These are phyloP conservation scores for Saprolegnia parasitica DNA, from an alignment of 352 stramenopile species.

Conservation along the genomic window DNA sequence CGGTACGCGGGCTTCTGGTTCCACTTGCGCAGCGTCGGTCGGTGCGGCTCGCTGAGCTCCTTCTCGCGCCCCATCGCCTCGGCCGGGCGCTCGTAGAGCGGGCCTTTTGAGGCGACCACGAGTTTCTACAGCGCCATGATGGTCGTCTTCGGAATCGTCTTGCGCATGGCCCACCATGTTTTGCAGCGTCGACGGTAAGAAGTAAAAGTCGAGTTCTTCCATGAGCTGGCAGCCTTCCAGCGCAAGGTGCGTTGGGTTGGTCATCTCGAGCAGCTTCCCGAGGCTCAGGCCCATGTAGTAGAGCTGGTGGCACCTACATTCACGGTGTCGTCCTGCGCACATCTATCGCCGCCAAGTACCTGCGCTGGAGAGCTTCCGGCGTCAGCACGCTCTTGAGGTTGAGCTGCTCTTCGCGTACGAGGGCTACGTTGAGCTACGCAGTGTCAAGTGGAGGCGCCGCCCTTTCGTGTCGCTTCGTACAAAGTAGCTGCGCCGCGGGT, in stretches of 20 bases:
- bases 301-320: constrained; percentile 41
- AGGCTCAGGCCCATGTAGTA: constrained; percentile 77
- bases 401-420: constrained; percentile 62
- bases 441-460: no score
- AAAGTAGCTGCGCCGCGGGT: constrained; percentile 29
- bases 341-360: constrained; percentile 46
- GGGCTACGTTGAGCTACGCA: constrained; percentile 67
- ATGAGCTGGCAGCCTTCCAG: constrained; percentile 76
- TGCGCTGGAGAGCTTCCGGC: constrained; percentile 36
- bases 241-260: constrained; percentile 53
- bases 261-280: constrained; percentile 43
- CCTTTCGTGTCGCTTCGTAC: background rate
- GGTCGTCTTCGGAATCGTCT: no score
- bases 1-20: constrained; percentile 76
- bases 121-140: constrained; percentile 51
- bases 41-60: constrained; percentile 55
- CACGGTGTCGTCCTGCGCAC: constrained; percentile 34
- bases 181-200: constrained; percentile 65
- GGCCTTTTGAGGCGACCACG: constrained; percentile 69
- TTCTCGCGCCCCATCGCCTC: constrained; percentile 27
- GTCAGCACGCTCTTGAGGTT: constrained; percentile 14
- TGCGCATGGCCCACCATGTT: no score
- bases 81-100: constrained; percentile 49
- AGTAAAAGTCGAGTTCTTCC: constrained; percentile 83
- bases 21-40: constrained; percentile 72